These are phyloP conservation scores for Aspergillus sp. DNA, from an alignment of 2,329 filamentous ascomycete species.

Conservation along the genomic window DNA sequence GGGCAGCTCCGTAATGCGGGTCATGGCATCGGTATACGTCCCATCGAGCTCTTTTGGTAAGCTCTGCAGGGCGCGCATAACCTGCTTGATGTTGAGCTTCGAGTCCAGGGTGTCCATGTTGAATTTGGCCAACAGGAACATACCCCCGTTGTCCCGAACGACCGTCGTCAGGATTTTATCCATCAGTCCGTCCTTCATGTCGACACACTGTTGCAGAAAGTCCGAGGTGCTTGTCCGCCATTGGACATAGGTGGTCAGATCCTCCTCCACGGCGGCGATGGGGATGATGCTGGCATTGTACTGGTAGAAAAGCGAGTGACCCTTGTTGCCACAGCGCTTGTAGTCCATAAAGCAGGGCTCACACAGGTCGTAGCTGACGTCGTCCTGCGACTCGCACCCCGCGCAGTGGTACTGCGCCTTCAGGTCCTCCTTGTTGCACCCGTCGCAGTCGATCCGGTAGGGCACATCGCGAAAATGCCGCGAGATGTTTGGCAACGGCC, in stretches of 20 bases:
- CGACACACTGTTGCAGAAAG: conserved; percentile 11
- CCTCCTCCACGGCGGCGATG: conserved; percentile 10
- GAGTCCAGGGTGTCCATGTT: conserved; percentile 19
- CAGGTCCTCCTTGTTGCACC: not conserved
- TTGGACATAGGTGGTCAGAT: conserved; percentile 11
- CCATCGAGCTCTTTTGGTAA: conserved; percentile 16
- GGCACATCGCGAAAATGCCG: not conserved
- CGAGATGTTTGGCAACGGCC: conserved; percentile 9
- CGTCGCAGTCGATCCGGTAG: not conserved
- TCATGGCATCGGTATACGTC: conserved; percentile 15
- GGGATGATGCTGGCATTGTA: conserved; percentile 1
- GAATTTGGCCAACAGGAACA: conserved; percentile 17
- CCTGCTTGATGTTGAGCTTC: conserved; percentile 12
- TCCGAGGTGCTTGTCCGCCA: conserved; percentile 11
- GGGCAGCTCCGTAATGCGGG: conserved; percentile 1
- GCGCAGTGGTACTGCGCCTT: not conserved
- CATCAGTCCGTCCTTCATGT: conserved; percentile 8
- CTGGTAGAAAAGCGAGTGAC: not conserved
- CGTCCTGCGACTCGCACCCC: not conserved
- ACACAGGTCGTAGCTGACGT: conserved; percentile 9
- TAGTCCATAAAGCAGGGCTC: not conserved
- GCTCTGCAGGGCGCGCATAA: conserved; percentile 2
- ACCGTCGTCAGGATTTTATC: conserved; percentile 7
- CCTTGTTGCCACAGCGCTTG: conserved; percentile 12
- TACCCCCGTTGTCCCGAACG: conserved; percentile 9